Evolutionary conservation across 805 yeast genomes (phyloP).

Genomic region (Candida sakaeoensis): DNA sequence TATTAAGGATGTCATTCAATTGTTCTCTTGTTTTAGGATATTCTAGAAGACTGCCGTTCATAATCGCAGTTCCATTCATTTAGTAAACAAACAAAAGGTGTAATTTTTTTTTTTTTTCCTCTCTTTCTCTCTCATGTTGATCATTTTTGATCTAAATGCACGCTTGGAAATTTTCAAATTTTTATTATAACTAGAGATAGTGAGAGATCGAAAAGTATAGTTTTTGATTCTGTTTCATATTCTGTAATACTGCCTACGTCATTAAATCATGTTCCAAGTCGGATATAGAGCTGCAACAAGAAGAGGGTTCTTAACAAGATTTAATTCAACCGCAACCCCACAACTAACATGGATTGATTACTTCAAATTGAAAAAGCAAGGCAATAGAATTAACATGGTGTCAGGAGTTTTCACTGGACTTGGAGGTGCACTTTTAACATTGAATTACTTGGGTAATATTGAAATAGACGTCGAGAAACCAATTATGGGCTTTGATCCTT

Average conservation of each 20-base stretch:
- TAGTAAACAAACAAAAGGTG: no score
- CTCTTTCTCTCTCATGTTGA: no score
- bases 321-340: slow-evolving; percentile 18
- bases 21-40: slow-evolving; percentile 25
- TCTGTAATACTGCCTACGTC: no score
- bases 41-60: not conserved
- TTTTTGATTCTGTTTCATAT: no score
- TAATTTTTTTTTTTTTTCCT: no score
- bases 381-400: slow-evolving; percentile 63
- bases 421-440: slow-evolving; percentile 62
- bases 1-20: slow-evolving; percentile 22
- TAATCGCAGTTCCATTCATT: no score
- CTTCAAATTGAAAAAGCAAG: slow-evolving; percentile 69
- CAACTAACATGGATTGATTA: slow-evolving; percentile 75
- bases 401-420: slow-evolving; percentile 69
- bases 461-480: slow-evolving; percentile 86
- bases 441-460: slow-evolving; percentile 72
- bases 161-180: no score
- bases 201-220: no score
- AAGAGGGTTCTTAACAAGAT: slow-evolving; percentile 11
- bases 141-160: no score
- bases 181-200: no score
- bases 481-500: slow-evolving; percentile 86
- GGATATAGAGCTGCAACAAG: slow-evolving; percentile 9
- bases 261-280: slow-evolving; percentile 10